Evolutionary conservation across 257 asterid genomes (phyloP), one percentile per base, ranked within the genome.

Genomic region (Capsicum pubescens): DNA sequence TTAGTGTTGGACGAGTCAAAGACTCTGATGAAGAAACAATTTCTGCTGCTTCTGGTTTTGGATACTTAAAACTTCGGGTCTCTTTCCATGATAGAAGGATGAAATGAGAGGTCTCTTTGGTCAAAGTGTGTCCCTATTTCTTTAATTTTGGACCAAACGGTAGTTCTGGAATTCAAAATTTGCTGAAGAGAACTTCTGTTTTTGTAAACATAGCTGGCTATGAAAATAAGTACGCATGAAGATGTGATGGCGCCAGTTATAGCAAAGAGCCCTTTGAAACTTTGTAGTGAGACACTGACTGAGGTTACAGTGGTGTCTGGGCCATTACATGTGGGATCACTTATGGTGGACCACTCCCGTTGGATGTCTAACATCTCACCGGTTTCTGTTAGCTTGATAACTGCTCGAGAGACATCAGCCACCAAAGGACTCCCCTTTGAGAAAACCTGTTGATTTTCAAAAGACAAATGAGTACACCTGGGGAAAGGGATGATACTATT

Each of bases 221-320:
- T 11, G 39, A 79, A 84, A 84, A 76, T 50, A 39, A 84, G 83
- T 32, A 84, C 66, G 86, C 83, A 76, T 3, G 83, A 76, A 36
- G 80, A 50, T 50, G 89, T 88, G 64, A 88, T 70, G 15, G 83
- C 83, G 52, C 86, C 86, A 9, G 86, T 59, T 79, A 84, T 26
- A n/a, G 50, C 61, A 76, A 84, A 76, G 8, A 74, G 74, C 74
- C 74, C 74, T 67, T 67, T 67, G 74, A 67, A 67, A 35, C 74
- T 39, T 67, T 35, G 19, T 6, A 67, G 50, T 14, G 74, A 67
- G 74, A 67, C 74, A 67, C 74, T 67, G 74, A 67, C 74, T 67
- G 74, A 67, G 50, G 74, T 67, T 14, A 13, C 74, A 14, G 0
- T 67, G 74, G 48, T 67, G 74, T 67, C 74, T 67, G 74, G 74